Evolutionary conservation across 768 basidiomycete genomes (phyloP).

Genomic region (Coprinellus micaceus): DNA sequence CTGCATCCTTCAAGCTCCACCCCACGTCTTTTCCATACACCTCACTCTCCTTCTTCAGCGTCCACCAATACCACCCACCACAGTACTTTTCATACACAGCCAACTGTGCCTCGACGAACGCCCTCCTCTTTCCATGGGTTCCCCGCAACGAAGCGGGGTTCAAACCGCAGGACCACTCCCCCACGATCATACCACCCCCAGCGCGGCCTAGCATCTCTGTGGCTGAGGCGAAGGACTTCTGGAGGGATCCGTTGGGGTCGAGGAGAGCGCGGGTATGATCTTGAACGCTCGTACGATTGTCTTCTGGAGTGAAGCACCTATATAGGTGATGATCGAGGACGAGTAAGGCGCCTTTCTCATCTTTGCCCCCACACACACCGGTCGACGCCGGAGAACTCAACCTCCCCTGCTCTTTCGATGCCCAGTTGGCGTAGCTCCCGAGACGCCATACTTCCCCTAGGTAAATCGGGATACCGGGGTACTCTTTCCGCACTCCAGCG

Average conservation of each 20-base stretch:
- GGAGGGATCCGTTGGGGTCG: slow-evolving; percentile 36
- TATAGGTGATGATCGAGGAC: slow-evolving; percentile 83
- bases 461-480: slow-evolving; percentile 62
- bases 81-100: slow-evolving; percentile 59
- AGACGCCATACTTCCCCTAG: slow-evolving; percentile 75
- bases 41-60: slow-evolving; percentile 60
- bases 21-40: slow-evolving; percentile 56
- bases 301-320: slow-evolving; percentile 67
- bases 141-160: slow-evolving; percentile 56
- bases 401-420: slow-evolving; percentile 15
- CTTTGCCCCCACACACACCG: not conserved
- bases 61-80: slow-evolving; percentile 84
- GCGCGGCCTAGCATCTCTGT: slow-evolving; percentile 30
- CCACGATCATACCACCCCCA: slow-evolving; percentile 53
- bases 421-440: slow-evolving; percentile 57
- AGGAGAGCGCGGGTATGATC: slow-evolving; percentile 51
- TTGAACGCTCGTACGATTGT: slow-evolving; percentile 48
- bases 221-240: slow-evolving; percentile 33
- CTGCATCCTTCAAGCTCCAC: slow-evolving; percentile 70
- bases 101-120: slow-evolving; percentile 62
- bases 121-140: slow-evolving; percentile 32
- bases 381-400: no score
- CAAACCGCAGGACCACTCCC: slow-evolving; percentile 77
- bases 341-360: slow-evolving; percentile 20
- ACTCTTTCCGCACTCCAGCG: slow-evolving; percentile 44